These are phyloP conservation scores for Pseudonitzschia multistriata DNA, from an alignment of 108 stramenopile genomes.

Conservation along the genomic window DNA sequence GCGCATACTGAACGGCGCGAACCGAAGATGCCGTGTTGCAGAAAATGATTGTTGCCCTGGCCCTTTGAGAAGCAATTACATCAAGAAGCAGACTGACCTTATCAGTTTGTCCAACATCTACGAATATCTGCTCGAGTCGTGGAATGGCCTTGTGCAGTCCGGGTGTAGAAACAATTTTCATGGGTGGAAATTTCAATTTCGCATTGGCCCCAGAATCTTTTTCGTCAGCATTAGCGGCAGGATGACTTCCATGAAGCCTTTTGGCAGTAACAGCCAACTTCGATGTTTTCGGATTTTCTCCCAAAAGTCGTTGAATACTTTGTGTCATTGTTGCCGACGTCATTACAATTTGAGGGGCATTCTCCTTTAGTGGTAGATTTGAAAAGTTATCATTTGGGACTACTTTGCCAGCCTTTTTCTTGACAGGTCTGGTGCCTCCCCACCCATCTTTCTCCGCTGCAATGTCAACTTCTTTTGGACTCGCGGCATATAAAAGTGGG, in stretches of 20 bases:
- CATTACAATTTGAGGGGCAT: conserved; percentile 80
- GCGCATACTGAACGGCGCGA: conserved; percentile 74
- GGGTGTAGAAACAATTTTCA: conserved; percentile 77
- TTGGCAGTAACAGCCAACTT: conserved; percentile 46
- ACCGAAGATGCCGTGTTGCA: conserved; percentile 87
- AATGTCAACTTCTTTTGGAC: conserved; percentile 14
- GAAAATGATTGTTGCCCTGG: conserved; percentile 78
- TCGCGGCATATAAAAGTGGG: conserved; percentile 74
- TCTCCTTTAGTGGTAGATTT: conserved; percentile 39
- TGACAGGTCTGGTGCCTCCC: conserved; percentile 24
- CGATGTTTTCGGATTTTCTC: conserved; percentile 44
- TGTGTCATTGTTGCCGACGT: conserved; percentile 97
- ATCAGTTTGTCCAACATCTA: conserved; percentile 89
- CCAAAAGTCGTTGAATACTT: conserved; percentile 68
- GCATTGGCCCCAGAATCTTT: conserved; percentile 22
- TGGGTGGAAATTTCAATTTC: conserved; percentile 53
- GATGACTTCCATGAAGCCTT: conserved; percentile 33
- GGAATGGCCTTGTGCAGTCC: conserved; percentile 91
- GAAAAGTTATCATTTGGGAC: background rate
- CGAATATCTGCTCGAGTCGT: conserved; percentile 83
- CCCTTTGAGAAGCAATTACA: conserved; percentile 42
- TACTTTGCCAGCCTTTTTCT: conserved; percentile 17
- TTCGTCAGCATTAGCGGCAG: conserved; percentile 10
- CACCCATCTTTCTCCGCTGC: conserved; percentile 12
- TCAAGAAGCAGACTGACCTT: conserved; percentile 85